These are phyloP conservation scores for Cyathus striatus DNA, from an alignment of 768 basidiomycete species.

Conservation along the genomic window DNA sequence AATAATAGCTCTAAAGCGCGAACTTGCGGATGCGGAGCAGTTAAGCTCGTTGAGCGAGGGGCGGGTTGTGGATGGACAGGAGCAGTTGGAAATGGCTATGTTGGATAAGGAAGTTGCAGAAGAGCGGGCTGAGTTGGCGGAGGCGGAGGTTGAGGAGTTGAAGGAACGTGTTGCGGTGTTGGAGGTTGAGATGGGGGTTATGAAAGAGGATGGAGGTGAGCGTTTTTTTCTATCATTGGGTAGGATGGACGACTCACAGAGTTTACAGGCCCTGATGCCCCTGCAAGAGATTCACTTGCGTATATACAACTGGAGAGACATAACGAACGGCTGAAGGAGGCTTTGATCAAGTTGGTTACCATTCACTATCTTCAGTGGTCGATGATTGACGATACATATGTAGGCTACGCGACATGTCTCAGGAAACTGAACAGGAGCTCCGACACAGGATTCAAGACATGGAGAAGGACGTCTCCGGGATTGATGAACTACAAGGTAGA, in stretches of 20 bases:
- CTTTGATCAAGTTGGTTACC: conserved; percentile 67
- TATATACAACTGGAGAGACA: conserved; percentile 93
- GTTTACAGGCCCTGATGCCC: conserved; percentile 19
- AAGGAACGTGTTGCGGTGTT: conserved; percentile 73
- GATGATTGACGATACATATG: too few relatives aligned
- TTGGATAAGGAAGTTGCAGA: conserved; percentile 97
- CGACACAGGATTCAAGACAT: conserved; percentile 77
- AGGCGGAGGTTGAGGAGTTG: conserved; percentile 71
- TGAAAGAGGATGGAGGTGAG: conserved; percentile 51
- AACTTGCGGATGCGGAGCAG: conserved; percentile 72
- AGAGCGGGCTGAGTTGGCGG: conserved; percentile 79
- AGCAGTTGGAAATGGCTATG: conserved; percentile 92
- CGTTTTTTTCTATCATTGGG: background rate
- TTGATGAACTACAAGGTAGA: conserved; percentile 79
- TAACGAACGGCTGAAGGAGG: conserved; percentile 93
- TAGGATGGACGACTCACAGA: conserved; percentile 3
- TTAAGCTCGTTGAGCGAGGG: conserved; percentile 67
- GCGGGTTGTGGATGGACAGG: conserved; percentile 72
- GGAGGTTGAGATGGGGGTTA: conserved; percentile 79
- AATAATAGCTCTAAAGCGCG: conserved; percentile 67
- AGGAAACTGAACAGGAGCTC: conserved; percentile 84
- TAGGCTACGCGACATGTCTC: conserved; percentile 84
- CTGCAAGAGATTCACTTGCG: conserved; percentile 54
- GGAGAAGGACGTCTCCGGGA: conserved; percentile 77
- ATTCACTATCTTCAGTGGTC: background rate